A percentile compares a stretch with the other conserved stretches of the same genome.
phyloP scores from a whole-genome alignment of 208 protist species.

The Trypanosoma boissoni region DNA sequence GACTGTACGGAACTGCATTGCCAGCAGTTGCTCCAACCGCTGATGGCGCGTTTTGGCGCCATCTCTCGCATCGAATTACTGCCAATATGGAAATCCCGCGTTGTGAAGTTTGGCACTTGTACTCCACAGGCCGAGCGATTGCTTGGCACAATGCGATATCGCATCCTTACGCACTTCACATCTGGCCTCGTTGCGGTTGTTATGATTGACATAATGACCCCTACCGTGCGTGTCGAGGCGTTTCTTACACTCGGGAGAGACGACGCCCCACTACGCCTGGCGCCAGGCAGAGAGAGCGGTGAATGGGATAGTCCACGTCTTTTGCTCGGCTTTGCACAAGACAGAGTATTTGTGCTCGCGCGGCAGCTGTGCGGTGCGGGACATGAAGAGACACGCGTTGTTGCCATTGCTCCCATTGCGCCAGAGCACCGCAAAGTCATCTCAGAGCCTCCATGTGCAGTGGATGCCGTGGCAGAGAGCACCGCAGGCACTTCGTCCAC shows the following conservation, averaged over 20 bases:
- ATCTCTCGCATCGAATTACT: slow-evolving; percentile 45
- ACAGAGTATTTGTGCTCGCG: slow-evolving; percentile 22
- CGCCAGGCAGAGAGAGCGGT: slow-evolving; percentile 9
- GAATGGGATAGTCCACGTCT: slow-evolving; percentile 21
- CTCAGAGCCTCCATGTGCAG: not conserved
- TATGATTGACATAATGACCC: slow-evolving; percentile 56
- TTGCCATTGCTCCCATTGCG: slow-evolving; percentile 11
- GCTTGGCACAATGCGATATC: slow-evolving; percentile 49
- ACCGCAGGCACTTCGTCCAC: not conserved
- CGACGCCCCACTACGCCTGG: slow-evolving; percentile 33
- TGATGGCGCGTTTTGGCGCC: slow-evolving; percentile 48
- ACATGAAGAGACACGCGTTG: slow-evolving; percentile 9
- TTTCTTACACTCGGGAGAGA: slow-evolving; percentile 64
- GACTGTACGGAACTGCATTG: slow-evolving; percentile 37
- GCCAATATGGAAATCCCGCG: slow-evolving; percentile 51
- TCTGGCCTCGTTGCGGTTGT: slow-evolving; percentile 58
- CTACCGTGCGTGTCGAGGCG: slow-evolving; percentile 49
- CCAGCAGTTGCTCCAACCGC: slow-evolving; percentile 42
- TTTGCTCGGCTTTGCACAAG: slow-evolving; percentile 36
- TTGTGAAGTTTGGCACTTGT: slow-evolving; percentile 51
- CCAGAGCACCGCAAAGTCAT: no score
- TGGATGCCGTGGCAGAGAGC: not conserved
- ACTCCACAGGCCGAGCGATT: slow-evolving; percentile 51
- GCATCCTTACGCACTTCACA: slow-evolving; percentile 55
- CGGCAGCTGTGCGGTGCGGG: not conserved